These are phyloP conservation scores for Carallia brachiata DNA, from an alignment of 345 rosid species.

Conservation along the genomic window DNA sequence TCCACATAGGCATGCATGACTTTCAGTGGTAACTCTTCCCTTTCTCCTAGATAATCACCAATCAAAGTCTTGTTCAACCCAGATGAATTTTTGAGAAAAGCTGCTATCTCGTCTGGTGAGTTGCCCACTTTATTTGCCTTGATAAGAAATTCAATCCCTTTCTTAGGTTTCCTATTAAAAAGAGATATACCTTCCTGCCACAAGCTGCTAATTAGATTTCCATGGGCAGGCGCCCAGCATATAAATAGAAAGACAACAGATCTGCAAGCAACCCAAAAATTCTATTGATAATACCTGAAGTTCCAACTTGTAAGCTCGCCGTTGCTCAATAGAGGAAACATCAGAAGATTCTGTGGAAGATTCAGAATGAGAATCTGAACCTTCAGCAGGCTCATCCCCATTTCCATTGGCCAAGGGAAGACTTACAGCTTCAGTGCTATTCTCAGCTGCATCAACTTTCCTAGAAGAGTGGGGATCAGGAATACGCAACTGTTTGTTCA, in stretches of 20 bases:
- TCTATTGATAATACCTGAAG: conserved; percentile 61
- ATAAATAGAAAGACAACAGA: conserved; percentile 10
- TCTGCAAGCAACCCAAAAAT: conserved; percentile 6
- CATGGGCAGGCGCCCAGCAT: conserved; percentile 13
- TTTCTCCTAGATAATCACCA: conserved; percentile 98
- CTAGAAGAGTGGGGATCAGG: conserved; percentile 77
- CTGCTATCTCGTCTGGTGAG: conserved; percentile 93
- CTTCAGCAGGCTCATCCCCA: conserved; percentile 75
- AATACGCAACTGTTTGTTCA: conserved; percentile 89
- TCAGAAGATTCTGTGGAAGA: conserved; percentile 78
- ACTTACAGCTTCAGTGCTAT: conserved; percentile 58
- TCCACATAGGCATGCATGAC: conserved; percentile 99
- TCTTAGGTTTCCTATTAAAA: conserved; percentile 94
- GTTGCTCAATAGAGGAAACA: conserved; percentile 88
- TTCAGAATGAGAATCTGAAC: conserved; percentile 89
- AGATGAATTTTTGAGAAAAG: conserved; percentile 85
- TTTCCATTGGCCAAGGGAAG: conserved; percentile 72
- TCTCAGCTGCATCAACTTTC: conserved; percentile 61
- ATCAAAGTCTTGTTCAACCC: conserved; percentile 82
- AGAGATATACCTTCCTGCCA: conserved; percentile 99
- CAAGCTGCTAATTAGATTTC: conserved; percentile 42
- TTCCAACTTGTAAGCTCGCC: conserved; percentile 99
- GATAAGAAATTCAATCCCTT: conserved; percentile 92
- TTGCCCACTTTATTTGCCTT: conserved; percentile 92
- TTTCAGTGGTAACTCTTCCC: conserved; percentile 89